Evolutionary conservation across 2,329 filamentous ascomycete species (phyloP), one percentile per base, ranked within the genome.

Genomic region (Diplodia corticola): DNA sequence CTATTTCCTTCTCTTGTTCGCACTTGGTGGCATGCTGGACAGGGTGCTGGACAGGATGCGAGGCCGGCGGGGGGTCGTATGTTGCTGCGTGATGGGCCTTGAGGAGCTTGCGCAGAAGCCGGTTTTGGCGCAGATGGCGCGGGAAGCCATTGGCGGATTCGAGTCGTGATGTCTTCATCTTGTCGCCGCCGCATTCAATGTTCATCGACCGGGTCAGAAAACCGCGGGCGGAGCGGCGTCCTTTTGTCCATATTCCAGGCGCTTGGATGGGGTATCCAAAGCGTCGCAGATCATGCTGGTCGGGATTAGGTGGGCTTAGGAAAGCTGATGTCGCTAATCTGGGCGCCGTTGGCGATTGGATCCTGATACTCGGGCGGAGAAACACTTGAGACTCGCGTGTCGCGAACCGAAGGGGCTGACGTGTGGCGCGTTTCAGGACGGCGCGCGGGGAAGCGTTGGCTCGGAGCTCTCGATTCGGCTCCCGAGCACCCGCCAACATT

Each of bases 381-480:
- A 61, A 61, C 55, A 26, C 55, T 60, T 60, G 35, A 60, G 37
- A 37, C 37, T 33, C 55, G 37, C n/a, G 40, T 60, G 55, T 61
- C 24, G 26, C 35, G 55, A 60, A 17, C 24, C 40, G 37, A 24
- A 7, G 28, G 28, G 10, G 40, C 57, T 61, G 57, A 61, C 40
- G 57, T 61, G 44, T 20, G 28, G 13, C 33, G 44, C 26, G 57
- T 61, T 61, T 61, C 57, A 61, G 57, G 10, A 20, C 17, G 26
- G 37, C 15, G 20, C 7, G n/a, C 28, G 28, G 13, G 12, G 10
- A 35, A 17, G 37, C 6, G 37, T 46, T 24, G 40, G 40, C 17
- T 22, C 33, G 46, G 22, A 49, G 57, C 28, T 49, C 13, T 24
- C 15, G 15, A 12, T 28, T 48, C 20, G 20, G 22, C 44, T 13